Evolutionary conservation across 2,329 filamentous ascomycete genomes (phyloP), one percentile per base, ranked within the genome.

Genomic region (Colletotrichum orchidophilum): DNA sequence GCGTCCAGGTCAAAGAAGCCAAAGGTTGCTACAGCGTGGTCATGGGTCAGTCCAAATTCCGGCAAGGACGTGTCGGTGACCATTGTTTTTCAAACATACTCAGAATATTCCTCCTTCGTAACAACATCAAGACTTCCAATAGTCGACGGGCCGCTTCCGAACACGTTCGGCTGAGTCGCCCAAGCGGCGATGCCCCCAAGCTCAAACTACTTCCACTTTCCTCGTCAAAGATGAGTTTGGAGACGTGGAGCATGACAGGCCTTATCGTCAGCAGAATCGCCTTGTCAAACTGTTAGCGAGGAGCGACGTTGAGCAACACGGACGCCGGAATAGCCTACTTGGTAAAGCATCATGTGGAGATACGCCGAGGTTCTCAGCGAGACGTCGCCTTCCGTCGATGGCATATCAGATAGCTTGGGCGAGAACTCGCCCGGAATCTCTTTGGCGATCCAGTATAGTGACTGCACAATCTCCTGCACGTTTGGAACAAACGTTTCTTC

Each of bases 321-420:
- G 11, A 11, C 5, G 33, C 3, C 18, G 13, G 5, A n/a, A 9
- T 12, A n/a, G 11, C 66, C 1, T 70, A 79, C 78, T 72, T 80
- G 78, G 49, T 79, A 79, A 6, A 80, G 72, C 78, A 80, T 80
- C 54, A 80, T 72, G 53, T 80, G 78, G 2, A 80, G 54, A 1
- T 77, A 79, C 13, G 78, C 78, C 21, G 77, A 78, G 1, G 78
- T 80, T 60, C 78, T 72, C 26, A 79, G 33, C 15, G 75, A 77
- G 5, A 79, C 75, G n/a, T 78, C 77, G 4, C 55, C 67, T 9
- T 70, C 67, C 24, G 55, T 49, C 13, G 49, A 66, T 0, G 63
- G 61, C 5, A 18, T 70, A 66, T 11, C 75, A 66, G 66, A 76
- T 58, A 54, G 74, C 73, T 42, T 76, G 71, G 49, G 73, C 68